Evolutionary conservation across 352 stramenopile genomes (phyloP), one percentile per base, ranked within the genome.

Genomic region (Globisporangium polare): DNA sequence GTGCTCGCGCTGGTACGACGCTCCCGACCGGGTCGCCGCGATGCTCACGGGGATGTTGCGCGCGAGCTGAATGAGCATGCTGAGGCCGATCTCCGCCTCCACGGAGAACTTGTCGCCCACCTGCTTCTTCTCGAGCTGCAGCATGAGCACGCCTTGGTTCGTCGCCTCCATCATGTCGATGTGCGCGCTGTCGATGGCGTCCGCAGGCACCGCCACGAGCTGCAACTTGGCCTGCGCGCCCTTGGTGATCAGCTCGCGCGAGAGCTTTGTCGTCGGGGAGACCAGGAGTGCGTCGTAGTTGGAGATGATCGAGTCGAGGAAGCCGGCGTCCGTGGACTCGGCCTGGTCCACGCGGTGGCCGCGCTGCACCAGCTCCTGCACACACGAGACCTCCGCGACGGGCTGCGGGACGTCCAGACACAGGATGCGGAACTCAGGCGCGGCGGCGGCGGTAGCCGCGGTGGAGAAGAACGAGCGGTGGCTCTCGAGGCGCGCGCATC

Each of bases 151-250:
- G 35, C 80, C 74, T 50, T 90, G 80, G 60, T 77, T 87, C 24
- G 85, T 94, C 20, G 85, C 85, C 33, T 89, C 83, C 69, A 89
- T 83, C 18, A 88, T 68, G 66, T 94, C 83, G 46, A 94, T 72
- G 45, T 79, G 65, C 46, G 74, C 73, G 56, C 72, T 88, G 54
- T 85, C 76, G 59, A 92, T 88, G 42, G 68, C 60, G 35, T 77
- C 73, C n/a, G 69, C 65, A 8, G 83, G 72, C 22, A 89, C 73
- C 0, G 77, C 83, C 35, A 92, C 74, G 24, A 89, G 55, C 65
- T 80, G 63, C 49, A 92, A 58, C 43, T 78, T 77, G 33, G 62
- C 60, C 53, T 70, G 72, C n/a, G 77, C 69, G 13, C 77, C 83
- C 1, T 61, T 52, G 7, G 65, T 65, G 31, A 90, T 66, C 52